These are phyloP conservation scores for Aspergillus candidus DNA, from an alignment of 2,329 filamentous ascomycete genomes.

Conservation along the genomic window DNA sequence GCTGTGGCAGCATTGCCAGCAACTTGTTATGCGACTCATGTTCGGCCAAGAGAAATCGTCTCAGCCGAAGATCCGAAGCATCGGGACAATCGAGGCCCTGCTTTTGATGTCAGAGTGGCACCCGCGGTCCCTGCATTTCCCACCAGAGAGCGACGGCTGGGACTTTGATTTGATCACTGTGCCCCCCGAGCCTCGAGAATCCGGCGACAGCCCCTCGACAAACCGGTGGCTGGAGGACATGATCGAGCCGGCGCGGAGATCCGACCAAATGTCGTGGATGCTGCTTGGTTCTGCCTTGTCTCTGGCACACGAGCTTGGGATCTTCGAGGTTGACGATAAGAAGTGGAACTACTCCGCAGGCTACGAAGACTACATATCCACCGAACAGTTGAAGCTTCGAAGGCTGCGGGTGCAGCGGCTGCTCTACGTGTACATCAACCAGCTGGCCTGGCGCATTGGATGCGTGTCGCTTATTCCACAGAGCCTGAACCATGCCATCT, in stretches of 20 bases:
- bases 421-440: conserved; percentile 46
- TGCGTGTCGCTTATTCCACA: conserved; percentile 49
- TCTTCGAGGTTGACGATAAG: conserved; percentile 42
- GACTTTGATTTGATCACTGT: conserved; percentile 48
- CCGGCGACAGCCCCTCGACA: conserved; percentile 22
- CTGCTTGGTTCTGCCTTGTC: conserved; percentile 50
- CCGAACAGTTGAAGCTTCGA: conserved; percentile 27
- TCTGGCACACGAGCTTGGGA: conserved; percentile 47
- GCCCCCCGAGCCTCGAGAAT: conserved; percentile 29
- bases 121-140: conserved; percentile 49
- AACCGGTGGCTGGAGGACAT: conserved; percentile 50
- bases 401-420: conserved; percentile 33
- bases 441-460: conserved; percentile 47
- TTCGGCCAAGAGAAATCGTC: conserved; percentile 50
- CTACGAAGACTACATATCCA: conserved; percentile 23
- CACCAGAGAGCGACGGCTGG: conserved; percentile 50
- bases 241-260: conserved; percentile 49
- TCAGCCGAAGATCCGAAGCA: conserved; percentile 44
- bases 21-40: conserved; percentile 49
- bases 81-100: conserved; percentile 50
- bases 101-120: conserved; percentile 54
- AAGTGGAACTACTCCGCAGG: conserved; percentile 22
- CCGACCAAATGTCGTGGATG: conserved; percentile 58
- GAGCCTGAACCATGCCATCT: conserved; percentile 29
- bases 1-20: conserved; percentile 51